A percentile compares a stretch with the other conserved stretches of the same genome.
Evolutionary conservation across 2,329 filamentous ascomycete genomes (phyloP).

Genomic region (Metarhizium sp.): DNA sequence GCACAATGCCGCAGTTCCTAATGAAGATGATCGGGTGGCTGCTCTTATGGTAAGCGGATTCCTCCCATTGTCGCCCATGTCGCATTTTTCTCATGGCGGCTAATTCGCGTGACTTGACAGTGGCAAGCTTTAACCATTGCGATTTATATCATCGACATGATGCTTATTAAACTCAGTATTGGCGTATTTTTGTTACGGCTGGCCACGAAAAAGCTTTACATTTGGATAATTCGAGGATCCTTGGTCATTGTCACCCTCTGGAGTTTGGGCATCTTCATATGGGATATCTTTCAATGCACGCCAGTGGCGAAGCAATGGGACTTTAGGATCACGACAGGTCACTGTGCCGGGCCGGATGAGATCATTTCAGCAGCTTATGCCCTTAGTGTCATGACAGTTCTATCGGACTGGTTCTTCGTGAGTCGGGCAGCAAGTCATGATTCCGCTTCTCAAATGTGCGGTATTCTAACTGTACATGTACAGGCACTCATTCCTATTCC

Average conservation of each 20-base stretch:
- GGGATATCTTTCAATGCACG: constrained; percentile 41
- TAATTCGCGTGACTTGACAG: constrained; percentile 14
- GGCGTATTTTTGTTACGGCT: constrained; percentile 41
- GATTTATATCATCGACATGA: constrained; percentile 43
- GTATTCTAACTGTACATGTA: neutral
- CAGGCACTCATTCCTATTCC: constrained; percentile 42
- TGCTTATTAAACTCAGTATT: constrained; percentile 48
- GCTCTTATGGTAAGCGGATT: constrained; percentile 32
- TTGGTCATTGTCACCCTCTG: constrained; percentile 36
- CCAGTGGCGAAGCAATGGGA: constrained; percentile 45
- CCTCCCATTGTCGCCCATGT: neutral
- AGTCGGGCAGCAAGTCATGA: constrained; percentile 9
- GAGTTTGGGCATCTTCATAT: constrained; percentile 40
- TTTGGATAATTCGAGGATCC: constrained; percentile 35
- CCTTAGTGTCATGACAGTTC: constrained; percentile 40
- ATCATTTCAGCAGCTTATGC: constrained; percentile 41
- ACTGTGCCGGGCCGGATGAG: constrained; percentile 33
- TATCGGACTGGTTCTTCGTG: constrained; percentile 46
- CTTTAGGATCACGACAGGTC: constrained; percentile 32
- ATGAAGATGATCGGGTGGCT: constrained; percentile 28
- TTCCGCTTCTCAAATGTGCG: neutral
- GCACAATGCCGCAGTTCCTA: constrained; percentile 35
- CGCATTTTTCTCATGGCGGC: neutral
- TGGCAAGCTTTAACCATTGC: constrained; percentile 43
- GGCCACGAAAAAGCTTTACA: constrained; percentile 35